A percentile compares a stretch with the other conserved stretches of the same genome.
Conservation (phyloP, 805 yeast genomes). For the Komagataella kurtzmanii region DNA sequence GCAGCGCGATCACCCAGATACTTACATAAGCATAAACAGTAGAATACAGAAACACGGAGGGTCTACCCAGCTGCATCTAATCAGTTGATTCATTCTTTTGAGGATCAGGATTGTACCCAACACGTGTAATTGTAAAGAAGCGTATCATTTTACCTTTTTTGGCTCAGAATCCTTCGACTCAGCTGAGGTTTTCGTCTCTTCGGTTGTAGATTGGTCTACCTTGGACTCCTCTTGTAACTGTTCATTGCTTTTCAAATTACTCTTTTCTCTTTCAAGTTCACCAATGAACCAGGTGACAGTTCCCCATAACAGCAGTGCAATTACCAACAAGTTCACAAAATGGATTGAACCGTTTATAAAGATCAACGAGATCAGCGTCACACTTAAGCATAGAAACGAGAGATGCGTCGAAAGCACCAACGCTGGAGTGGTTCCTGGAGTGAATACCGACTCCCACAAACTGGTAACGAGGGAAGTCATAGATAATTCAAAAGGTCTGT, state of each 20-base stretch:
- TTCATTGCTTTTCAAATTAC: constrained; percentile 25
- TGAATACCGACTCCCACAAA: constrained; percentile 82
- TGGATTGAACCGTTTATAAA: constrained; percentile 57
- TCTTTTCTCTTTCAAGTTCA: constrained; percentile 41
- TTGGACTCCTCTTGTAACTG: constrained; percentile 20
- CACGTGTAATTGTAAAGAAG: not conserved
- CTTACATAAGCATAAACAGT: not conserved
- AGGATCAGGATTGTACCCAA: not conserved
- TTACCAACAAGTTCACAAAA: constrained; percentile 32
- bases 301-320: constrained; percentile 48
- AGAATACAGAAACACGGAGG: not conserved
- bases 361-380: constrained; percentile 44
- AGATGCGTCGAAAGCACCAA: constrained; percentile 79
- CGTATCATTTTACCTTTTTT: not conserved
- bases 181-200: constrained; percentile 8
- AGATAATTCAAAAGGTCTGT: not conserved
- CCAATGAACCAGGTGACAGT: constrained; percentile 79
- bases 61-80: not conserved
- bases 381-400: constrained; percentile 55
- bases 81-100: not conserved
- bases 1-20: not conserved
- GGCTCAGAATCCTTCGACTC: constrained; percentile 1
- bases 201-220: constrained; percentile 2
- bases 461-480: constrained; percentile 39
- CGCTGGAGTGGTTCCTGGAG: constrained; percentile 90